A percentile compares a stretch with the other conserved stretches of the same genome.
Conservation (phyloP, 192 early-diverging fungal genomes). For the Dissophora globulifera region DNA sequence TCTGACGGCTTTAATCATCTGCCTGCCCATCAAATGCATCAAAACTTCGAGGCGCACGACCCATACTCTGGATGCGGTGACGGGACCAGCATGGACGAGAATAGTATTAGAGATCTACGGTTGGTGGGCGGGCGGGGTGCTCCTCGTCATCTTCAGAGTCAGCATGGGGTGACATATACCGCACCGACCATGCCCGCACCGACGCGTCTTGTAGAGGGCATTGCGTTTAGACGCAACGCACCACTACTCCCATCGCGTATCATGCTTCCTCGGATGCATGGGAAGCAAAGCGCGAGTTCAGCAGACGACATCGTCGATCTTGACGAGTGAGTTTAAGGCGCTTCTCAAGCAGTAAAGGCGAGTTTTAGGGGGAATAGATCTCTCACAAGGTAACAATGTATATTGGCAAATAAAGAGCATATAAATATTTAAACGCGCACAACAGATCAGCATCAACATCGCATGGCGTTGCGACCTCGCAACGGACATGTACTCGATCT, state of each 20-base stretch:
- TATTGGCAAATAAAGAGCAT: too few relatives aligned
- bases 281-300: background rate
- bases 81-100: too few relatives aligned
- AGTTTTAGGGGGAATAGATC: too few relatives aligned
- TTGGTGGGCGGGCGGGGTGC: too few relatives aligned
- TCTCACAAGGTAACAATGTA: too few relatives aligned
- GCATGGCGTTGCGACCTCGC: too few relatives aligned
- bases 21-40: constrained; percentile 25
- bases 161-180: background rate
- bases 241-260: constrained; percentile 1
- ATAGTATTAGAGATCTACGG: too few relatives aligned
- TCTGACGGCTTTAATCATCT: constrained; percentile 20
- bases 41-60: constrained; percentile 28
- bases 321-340: background rate
- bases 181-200: background rate
- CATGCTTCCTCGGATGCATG: background rate
- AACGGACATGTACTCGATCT: too few relatives aligned
- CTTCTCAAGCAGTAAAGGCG: too few relatives aligned
- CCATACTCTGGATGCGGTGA: constrained; percentile 2
- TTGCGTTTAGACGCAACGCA: background rate
- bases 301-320: background rate
- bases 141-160: background rate
- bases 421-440: too few relatives aligned
- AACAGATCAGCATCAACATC: too few relatives aligned
- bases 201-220: background rate